Base-by-base conservation (phyloP, 148 eudicot genomes). In the Fagopyrum tataricum region DNA sequence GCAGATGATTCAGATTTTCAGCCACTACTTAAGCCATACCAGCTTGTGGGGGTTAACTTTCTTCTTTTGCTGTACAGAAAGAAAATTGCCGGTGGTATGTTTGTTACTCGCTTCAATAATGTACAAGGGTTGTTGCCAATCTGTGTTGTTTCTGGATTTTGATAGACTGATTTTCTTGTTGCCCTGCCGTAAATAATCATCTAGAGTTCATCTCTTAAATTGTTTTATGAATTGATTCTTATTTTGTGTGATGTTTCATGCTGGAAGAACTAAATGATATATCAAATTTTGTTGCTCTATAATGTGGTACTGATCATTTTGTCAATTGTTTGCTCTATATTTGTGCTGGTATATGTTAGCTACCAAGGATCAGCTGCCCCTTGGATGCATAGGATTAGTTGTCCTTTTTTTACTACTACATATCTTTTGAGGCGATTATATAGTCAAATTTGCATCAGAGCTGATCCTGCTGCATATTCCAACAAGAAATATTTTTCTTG, bases 21-120 rank as follows among this genome's bases (percentile, higher is more conserved):
- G 84, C 96, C 96, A 37, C 72, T 87, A 76, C 90, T 95, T 23
- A 95, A 95, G 81, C 98, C 98, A 31, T 95, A 95, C 75, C 98
- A 95, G 84, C 90, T 95, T 72, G 97, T 95, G 75, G 98, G 98
- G 75, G 98, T 95, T 78, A 95, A 91, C 84, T 95, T 95, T 82
- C 98, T 95, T 76, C 82, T 95, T 79, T 85, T 91, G 78, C 71
- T 95, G 87, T 84, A 91, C 69, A 85, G 84, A 77, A 95, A 90
- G 84, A 91, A 85, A 85, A 90, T 95, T 61, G 98, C 82, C 17
- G 97, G 98, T 88, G 98, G 98, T 93, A 78, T 40, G 78, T 74
- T 46, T 70, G 20, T 74, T 18, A 20, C 70, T 44, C 61, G 44
- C 69, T 64, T 64, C 2, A 37, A 39, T 64, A 64, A 37, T 39